Base-by-base conservation (phyloP, 2,329 filamentous ascomycete species). In the Stagonosporopsis chrysanthemi region DNA sequence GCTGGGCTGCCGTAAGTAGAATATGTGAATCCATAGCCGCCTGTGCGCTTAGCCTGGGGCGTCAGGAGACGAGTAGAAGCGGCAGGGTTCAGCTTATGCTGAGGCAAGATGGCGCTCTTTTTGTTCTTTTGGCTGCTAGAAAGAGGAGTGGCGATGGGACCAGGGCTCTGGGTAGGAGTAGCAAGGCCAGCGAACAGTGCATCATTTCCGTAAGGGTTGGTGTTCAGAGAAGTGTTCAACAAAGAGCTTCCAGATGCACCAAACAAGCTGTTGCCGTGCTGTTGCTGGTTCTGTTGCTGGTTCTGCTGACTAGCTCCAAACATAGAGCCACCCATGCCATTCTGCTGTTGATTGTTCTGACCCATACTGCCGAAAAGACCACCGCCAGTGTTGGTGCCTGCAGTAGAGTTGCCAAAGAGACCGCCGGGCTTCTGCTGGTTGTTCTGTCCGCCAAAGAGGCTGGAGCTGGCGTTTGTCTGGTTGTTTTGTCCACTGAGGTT, bases 111-210 rank as follows among this genome's bases (percentile, higher is more conserved):
- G 9, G 90, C 89, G 63, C 86, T 88, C 73, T 92, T 90, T 76
- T 90, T 91, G 54, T 88, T 83, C 78, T 92, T 94, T 75, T 87
- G 88, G 52, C 83, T 85, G 62, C 88, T 89, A 8, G 88, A 90
- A 12, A 98, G 83, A 0, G 96, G 95, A 0, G 94, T 98, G 8
- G 94, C 95, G 63, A 99, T 83, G 3, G 96, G 95, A 2, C 95
- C 95, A 3, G 92, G 90, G 68, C 92, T 84, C 48, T 92, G 75
- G 76, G 83, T 79, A 78, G 90, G 78, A 71, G 87, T 72, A 65
- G 82, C 82, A 15, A 97, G 80, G 50, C 88, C 89, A 29, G 88
- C 86, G 76, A 98, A 98, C 19, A 99, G 84, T 1, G 92, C 91
- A 42, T 91, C 86, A 50, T 91, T 92, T 38, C 95, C 95, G 71